Conservation (phyloP, 805 yeast species). For the Myxozyma melibiosi region DNA sequence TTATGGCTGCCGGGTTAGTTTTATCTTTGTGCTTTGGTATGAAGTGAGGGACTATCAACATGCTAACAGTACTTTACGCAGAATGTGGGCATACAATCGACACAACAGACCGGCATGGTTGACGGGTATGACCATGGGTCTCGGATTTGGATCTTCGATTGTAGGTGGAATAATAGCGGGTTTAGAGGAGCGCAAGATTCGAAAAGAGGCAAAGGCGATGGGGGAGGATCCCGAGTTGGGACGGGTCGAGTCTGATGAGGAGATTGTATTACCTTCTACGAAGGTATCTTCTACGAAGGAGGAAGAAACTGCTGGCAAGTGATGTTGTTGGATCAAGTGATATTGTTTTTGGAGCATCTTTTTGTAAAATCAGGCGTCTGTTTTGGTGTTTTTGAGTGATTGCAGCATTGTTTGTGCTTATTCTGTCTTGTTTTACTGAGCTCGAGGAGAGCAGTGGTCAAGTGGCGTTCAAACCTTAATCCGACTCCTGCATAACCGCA, state of each 20-base stretch:
- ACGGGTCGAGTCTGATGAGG: not conserved
- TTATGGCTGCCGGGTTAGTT: slow-evolving; percentile 31
- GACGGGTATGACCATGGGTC: slow-evolving; percentile 31
- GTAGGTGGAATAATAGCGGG: slow-evolving; percentile 24
- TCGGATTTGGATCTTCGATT: slow-evolving; percentile 26
- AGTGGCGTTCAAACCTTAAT: slow-evolving; percentile 12
- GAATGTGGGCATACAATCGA: slow-evolving; percentile 35
- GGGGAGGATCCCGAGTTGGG: not conserved
- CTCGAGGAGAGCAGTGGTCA: not conserved
- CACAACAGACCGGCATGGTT: slow-evolving; percentile 33
- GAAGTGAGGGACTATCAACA: not conserved
- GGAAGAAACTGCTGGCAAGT: not conserved
- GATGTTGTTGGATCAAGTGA: too few relatives aligned
- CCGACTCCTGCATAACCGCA: too few relatives aligned
- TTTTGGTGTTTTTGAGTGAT: too few relatives aligned
- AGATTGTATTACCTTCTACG: not conserved
- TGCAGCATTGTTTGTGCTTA: too few relatives aligned
- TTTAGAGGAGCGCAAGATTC: slow-evolving; percentile 12
- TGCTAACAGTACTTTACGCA: not conserved
- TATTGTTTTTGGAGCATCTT: too few relatives aligned
- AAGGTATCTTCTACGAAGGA: not conserved
- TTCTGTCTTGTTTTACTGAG: too few relatives aligned
- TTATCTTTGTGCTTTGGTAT: not conserved
- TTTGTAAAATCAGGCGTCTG: too few relatives aligned
- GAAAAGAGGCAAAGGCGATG: not conserved